Base-by-base conservation (phyloP, 2,329 filamentous ascomycete genomes). In the Arthrobotrys conoides region DNA sequence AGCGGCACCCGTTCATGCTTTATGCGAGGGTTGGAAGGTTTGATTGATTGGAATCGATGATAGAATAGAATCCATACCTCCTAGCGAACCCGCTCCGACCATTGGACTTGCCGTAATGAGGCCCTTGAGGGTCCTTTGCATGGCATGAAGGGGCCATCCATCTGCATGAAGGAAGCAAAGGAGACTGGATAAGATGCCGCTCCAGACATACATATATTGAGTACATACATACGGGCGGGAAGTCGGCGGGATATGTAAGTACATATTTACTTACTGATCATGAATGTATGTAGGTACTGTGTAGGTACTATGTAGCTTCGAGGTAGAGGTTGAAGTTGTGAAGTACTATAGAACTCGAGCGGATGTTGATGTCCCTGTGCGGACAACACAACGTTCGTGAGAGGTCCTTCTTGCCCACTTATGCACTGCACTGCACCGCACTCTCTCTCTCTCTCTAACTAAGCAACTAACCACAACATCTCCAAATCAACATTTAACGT, bases 81-180 rank as follows among this genome's bases (percentile, higher is more conserved):
- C 63, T 71, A 30, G 67, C 67, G 41, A 51, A 67, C 53, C 75
- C 63, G 63, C 57, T 22, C 49, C 67, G 24, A 57, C 63, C 64
- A 71, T 72, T 78, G 68, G 75, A 72, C 75, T 72, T 78, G 63
- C 75, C 75, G 63, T 68, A 78, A 71, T 78, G 73, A 71, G 73
- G 67, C 73, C 63, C 57, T 61, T 71, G 66, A 78, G 73, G 66
- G 67, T 67, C 61, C 65, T 71, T 46, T 78, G 67, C 73, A 71
- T 78, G 68, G 63, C 55, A 64, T 48, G 20, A 57, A 55, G 57
- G 68, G 57, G 48, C 61, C 63, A 4, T 46, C 44, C 44, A 61
- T 61, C 20, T 78, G 68, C 75, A 72, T 78, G 68, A 68, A 72
- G 53, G 67, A 70, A 57, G 57, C 46, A 71, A 55, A 71, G 66